Evolutionary conservation across 208 protist species (phyloP), one percentile per base, ranked within the genome.

Genomic region (Novymonas esmeraldas): DNA sequence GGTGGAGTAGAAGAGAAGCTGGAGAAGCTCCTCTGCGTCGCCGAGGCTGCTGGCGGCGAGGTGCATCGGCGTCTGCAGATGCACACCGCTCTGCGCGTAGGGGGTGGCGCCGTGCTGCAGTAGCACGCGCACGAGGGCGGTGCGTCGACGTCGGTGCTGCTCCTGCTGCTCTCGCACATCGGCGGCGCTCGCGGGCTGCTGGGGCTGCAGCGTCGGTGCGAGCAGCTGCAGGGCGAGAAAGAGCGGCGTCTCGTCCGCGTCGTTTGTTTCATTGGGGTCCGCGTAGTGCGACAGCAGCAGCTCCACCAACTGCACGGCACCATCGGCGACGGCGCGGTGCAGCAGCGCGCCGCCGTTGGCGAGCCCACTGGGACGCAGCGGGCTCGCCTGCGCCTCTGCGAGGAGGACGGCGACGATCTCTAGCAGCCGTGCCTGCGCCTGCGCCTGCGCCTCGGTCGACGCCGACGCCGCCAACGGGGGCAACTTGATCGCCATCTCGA

Each of bases 211-310:
- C 24, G 26, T 33, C 13, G 45, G 4, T 5, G 26, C 11, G 14
- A 51, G 6, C 44, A 64, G 61, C 6, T 45, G 64, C 28, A 88
- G 39, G 1, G 82, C 82, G 4, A 89, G 62, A 50, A 88, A 80
- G 18, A 95, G 71, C 18, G 87, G 82, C 13, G 90, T 92, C 33
- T 85, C 69, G 36, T 92, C 84, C 2, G 52, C 38, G 42, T 89
- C 70, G 54, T 95, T 83, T 31, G 76, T 51, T 29, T 92, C 84
- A 67, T 89, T 82, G 2, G 81, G 78, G 41, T 93, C 85, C 1
- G 87, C 85, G 64, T 81, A 92, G 66, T 84, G 70, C 9, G 84
- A 80, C 34, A 95, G 58, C 22, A 95, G 70, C 6, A 89, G n/a
- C 54, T 67, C 24, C 52, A 81, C 41, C 49, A 81, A 56, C 11